Conservation (phyloP, 1,139 yeast species). For the Yamadazyma diospyri region DNA sequence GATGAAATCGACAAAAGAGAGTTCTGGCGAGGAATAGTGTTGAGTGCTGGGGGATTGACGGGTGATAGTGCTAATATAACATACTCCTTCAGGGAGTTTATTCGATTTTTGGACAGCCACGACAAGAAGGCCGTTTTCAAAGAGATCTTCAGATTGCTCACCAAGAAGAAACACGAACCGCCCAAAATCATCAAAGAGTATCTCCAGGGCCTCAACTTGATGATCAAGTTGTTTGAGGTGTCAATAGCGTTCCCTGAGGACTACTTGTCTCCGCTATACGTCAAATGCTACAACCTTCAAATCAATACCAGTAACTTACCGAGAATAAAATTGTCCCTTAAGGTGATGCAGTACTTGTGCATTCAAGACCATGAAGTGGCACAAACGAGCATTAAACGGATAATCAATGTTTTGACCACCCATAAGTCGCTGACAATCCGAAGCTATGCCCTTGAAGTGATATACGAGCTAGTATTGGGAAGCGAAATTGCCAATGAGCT, state of each 20-base stretch:
- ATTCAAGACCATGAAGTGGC: constrained; percentile 7
- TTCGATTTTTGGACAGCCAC: constrained; percentile 26
- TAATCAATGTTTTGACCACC: constrained; percentile 26
- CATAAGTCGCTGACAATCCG: constrained; percentile 30
- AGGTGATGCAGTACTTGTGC: constrained; percentile 33
- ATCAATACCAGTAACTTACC: constrained; percentile 38
- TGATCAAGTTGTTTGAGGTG: constrained; percentile 41
- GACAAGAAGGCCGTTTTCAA: constrained; percentile 10
- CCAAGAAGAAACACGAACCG: constrained; percentile 11
- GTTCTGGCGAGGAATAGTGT: constrained; percentile 56
- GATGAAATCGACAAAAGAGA: constrained; percentile 16
- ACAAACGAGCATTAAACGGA: constrained; percentile 21
- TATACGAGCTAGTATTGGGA: constrained; percentile 12
- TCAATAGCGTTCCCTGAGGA: constrained; percentile 22
- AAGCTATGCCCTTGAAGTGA: constrained; percentile 17
- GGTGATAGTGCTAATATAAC: constrained; percentile 50
- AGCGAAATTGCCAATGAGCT: constrained; percentile 3
- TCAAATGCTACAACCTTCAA: constrained; percentile 56
- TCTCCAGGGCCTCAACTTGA: constrained; percentile 18
- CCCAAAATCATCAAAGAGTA: constrained; percentile 12
- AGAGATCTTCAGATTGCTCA: constrained; percentile 17
- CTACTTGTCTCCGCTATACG: constrained; percentile 39
- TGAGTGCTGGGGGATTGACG: constrained; percentile 59
- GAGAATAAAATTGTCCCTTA: constrained; percentile 31
- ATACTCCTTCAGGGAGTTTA: constrained; percentile 40